These are phyloP conservation scores for Excoecaria cochinchinensis DNA, from an alignment of 345 rosid species.

Conservation along the genomic window DNA sequence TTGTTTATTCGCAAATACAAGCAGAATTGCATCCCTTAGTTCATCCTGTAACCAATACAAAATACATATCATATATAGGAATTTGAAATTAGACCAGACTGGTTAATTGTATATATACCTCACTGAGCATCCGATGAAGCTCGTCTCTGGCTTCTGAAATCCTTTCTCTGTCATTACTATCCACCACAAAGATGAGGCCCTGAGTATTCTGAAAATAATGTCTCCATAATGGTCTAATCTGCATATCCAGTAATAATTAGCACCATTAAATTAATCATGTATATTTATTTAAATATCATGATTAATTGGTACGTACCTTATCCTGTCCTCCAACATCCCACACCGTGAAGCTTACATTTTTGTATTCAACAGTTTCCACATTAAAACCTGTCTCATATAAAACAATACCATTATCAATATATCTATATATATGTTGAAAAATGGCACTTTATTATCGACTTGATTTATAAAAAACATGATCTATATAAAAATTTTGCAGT, in stretches of 20 bases:
- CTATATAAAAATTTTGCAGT: too few species aligned
- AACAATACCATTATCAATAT: background rate
- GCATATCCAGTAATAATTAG: background rate
- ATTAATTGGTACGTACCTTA: background rate
- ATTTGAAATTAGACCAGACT: background rate
- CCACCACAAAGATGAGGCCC: slow-evolving; percentile 67
- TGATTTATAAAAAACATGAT: too few species aligned
- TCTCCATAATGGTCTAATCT: slow-evolving; percentile 70
- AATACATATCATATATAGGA: background rate
- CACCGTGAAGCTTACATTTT: too few species aligned
- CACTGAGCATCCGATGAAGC: slow-evolving; percentile 61
- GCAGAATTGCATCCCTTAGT: slow-evolving; percentile 47
- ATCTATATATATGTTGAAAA: too few species aligned
- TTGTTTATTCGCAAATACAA: slow-evolving; percentile 73
- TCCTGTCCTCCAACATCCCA: too few species aligned
- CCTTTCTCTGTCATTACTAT: slow-evolving; percentile 64
- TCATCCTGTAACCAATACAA: slow-evolving; percentile 39
- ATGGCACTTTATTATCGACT: too few species aligned
- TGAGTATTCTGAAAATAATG: slow-evolving; percentile 69
- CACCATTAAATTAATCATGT: background rate
- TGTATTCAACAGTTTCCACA: too few species aligned
- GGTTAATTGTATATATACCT: slow-evolving; percentile 29
- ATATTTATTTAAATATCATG: background rate
- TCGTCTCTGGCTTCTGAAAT: slow-evolving; percentile 58
- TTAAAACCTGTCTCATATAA: too few species aligned